Evolutionary conservation across 2,329 filamentous ascomycete species (phyloP).

Genomic region (Nemania bipapillata): DNA sequence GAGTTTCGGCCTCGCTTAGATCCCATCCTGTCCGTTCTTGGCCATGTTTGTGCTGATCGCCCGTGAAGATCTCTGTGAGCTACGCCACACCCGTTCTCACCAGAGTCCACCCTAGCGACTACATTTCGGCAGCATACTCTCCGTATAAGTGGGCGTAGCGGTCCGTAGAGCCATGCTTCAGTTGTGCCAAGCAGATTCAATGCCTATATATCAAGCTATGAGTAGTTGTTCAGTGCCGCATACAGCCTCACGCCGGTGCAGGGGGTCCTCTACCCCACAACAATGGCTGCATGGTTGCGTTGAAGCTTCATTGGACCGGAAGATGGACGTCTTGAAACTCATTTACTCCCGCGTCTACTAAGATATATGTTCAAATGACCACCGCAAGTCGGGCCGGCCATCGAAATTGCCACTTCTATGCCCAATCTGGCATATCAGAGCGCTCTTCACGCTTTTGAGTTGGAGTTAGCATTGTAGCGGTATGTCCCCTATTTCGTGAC

Average conservation of each 20-base stretch:
- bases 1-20: slow-evolving; percentile 34
- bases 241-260: slow-evolving; percentile 24
- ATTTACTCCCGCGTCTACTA: slow-evolving; percentile 4
- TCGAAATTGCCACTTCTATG: slow-evolving; percentile 28
- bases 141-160: slow-evolving; percentile 34
- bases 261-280: slow-evolving; percentile 13
- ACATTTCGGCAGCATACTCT: slow-evolving; percentile 38
- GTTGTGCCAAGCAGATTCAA: slow-evolving; percentile 9
- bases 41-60: slow-evolving; percentile 27
- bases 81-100: slow-evolving; percentile 30
- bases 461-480: slow-evolving; percentile 17
- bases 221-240: slow-evolving; percentile 4
- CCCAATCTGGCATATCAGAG: not conserved
- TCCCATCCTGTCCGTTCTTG: slow-evolving; percentile 24
- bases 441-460: not conserved
- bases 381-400: slow-evolving; percentile 28
- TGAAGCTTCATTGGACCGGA: slow-evolving; percentile 34
- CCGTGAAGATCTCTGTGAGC: slow-evolving; percentile 24
- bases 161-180: slow-evolving; percentile 33
- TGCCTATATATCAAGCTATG: slow-evolving; percentile 3
- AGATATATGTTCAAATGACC: slow-evolving; percentile 19
- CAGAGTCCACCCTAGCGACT: slow-evolving; percentile 29
- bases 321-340: slow-evolving; percentile 18
- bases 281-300: slow-evolving; percentile 12
- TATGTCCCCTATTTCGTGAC: not conserved